A percentile compares a stretch with the other conserved stretches of the same genome.
Evolutionary conservation across 1,284 basidiomycete genomes (phyloP).

Genomic region (Fomitiporia mediterranea): DNA sequence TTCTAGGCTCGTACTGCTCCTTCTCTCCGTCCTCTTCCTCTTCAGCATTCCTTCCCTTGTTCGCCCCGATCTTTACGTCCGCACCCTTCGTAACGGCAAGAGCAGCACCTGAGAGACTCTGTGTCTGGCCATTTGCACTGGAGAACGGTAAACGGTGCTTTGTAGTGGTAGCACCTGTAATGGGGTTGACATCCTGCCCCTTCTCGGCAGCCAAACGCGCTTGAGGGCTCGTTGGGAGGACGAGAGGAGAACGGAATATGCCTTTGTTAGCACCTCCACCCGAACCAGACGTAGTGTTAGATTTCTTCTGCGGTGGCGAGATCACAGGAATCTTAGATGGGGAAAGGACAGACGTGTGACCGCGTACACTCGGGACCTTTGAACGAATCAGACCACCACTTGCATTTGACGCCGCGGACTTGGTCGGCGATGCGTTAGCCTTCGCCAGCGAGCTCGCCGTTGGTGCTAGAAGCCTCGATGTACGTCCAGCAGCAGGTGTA

Average conservation of each 20-base stretch:
- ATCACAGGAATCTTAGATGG: conserved; percentile 19
- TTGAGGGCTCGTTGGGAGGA: conserved; percentile 10
- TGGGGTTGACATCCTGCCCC: conserved; percentile 14
- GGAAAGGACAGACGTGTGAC: conserved; percentile 6
- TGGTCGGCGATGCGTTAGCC: conserved; percentile 27
- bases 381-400: conserved; percentile 28
- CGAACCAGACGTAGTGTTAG: background rate
- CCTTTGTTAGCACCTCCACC: background rate
- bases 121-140: background rate
- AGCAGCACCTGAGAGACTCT: conserved; percentile 1
- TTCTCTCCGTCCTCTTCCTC: background rate
- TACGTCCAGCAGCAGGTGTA: conserved; percentile 26
- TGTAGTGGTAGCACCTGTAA: conserved; percentile 11
- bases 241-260: conserved; percentile 17
- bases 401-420: conserved; percentile 18
- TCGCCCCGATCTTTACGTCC: background rate
- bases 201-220: conserved; percentile 3
- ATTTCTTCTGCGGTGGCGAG: conserved; percentile 7
- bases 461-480: conserved; percentile 62
- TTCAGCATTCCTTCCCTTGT: background rate
- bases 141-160: conserved; percentile 3
- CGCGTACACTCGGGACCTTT: background rate
- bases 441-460: conserved; percentile 76
- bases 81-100: background rate
- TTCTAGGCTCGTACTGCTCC: background rate